These are phyloP conservation scores for Xylariomycetidae sp. DNA, from an alignment of 2,329 filamentous ascomycete species.

Conservation along the genomic window DNA sequence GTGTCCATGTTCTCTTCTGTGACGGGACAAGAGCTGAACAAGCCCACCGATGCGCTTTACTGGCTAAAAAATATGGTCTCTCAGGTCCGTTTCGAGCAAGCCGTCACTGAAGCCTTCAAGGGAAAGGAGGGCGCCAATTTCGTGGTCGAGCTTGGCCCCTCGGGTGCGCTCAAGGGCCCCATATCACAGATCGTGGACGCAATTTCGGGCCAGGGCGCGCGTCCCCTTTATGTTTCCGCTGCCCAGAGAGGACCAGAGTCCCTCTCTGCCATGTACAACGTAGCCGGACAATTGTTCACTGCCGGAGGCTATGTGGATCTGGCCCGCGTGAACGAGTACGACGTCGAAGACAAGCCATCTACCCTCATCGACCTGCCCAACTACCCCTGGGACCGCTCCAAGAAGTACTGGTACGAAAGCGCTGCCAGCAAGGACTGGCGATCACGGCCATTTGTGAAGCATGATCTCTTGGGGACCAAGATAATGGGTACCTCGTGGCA, in stretches of 20 bases:
- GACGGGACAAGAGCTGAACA: background rate
- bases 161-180: background rate
- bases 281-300: constrained; percentile 18
- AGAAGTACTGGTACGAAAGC: constrained; percentile 19
- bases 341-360: background rate
- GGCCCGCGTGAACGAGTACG: constrained; percentile 13
- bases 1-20: constrained; percentile 15
- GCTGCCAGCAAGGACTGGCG: constrained; percentile 18
- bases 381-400: constrained; percentile 20
- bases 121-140: constrained; percentile 2
- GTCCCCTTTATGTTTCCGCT: constrained; percentile 2
- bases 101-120: constrained; percentile 7
- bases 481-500: constrained; percentile 12
- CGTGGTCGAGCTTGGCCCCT: constrained; percentile 3
- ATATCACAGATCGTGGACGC: background rate
- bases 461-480: constrained; percentile 18
- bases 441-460: constrained; percentile 7
- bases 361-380: constrained; percentile 20
- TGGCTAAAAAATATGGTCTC: constrained; percentile 27
- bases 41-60: constrained; percentile 11
- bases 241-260: background rate
- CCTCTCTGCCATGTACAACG: constrained; percentile 8
- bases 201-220: constrained; percentile 1
- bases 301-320: constrained; percentile 12
- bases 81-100: constrained; percentile 21